Conservation (phyloP, 768 basidiomycete species). For the Boletus huronensis region DNA sequence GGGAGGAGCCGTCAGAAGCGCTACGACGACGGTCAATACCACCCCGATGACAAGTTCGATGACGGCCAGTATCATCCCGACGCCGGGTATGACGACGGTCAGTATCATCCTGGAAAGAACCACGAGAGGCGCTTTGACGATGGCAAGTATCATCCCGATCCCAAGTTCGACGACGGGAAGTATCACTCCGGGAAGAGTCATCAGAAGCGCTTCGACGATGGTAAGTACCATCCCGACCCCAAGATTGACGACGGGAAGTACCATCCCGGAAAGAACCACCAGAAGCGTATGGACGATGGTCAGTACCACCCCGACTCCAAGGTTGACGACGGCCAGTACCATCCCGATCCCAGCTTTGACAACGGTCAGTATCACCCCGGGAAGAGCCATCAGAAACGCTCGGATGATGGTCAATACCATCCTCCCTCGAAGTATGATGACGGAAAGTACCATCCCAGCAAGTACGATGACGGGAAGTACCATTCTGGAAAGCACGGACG, state of each 20-base stretch:
- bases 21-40: constrained; percentile 13
- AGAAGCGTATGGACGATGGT: constrained; percentile 13
- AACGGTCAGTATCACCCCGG: not conserved
- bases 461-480: constrained; percentile 6
- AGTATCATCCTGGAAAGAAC: not conserved
- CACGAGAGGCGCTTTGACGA: constrained; percentile 7
- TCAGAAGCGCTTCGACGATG: constrained; percentile 16
- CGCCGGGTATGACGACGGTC: constrained; percentile 5
- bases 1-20: not conserved
- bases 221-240: constrained; percentile 9
- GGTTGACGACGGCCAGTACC: constrained; percentile 14
- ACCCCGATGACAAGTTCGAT: not conserved
- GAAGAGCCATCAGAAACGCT: constrained; percentile 3
- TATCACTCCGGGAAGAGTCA: not conserved
- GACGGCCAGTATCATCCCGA: constrained; percentile 6
- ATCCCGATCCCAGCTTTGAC: constrained; percentile 4
- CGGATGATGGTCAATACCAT: constrained; percentile 6
- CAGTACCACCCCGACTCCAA: constrained; percentile 7
- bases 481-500: constrained; percentile 5
- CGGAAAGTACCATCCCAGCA: constrained; percentile 6
- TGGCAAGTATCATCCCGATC: constrained; percentile 10
- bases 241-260: constrained; percentile 1
- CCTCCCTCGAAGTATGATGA: not conserved
- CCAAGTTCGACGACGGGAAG: constrained; percentile 2
- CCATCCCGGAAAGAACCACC: not conserved